phyloP scores from a whole-genome alignment of 495 filamentous ascomycete species.

The Neurospora sp. region DNA sequence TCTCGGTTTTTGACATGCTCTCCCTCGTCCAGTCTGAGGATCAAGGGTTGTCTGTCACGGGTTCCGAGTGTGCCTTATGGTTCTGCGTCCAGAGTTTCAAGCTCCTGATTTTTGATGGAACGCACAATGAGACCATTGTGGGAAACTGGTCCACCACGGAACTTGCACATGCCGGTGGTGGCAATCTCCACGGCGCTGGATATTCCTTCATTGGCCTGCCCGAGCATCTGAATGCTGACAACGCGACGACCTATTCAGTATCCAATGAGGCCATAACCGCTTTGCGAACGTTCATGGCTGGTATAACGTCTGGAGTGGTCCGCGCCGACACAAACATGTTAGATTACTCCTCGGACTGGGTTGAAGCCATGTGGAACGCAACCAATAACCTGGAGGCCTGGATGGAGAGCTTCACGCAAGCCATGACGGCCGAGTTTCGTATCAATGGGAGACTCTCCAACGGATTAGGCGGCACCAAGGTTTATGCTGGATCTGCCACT shows the following conservation, averaged over 20 bases:
- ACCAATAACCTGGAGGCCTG: constrained; percentile 16
- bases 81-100: constrained; percentile 25
- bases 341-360: constrained; percentile 29
- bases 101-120: constrained; percentile 17
- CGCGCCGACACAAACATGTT: constrained; percentile 12
- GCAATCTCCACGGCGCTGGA: constrained; percentile 10
- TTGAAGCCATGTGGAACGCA: constrained; percentile 27
- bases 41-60: constrained; percentile 1
- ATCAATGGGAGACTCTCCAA: constrained; percentile 13
- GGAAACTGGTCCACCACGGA: constrained; percentile 22
- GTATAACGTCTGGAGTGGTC: constrained; percentile 20
- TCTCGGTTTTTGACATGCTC: constrained; percentile 28
- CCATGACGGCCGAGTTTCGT: constrained; percentile 25
- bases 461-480: neutral
- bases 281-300: constrained; percentile 21
- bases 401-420: constrained; percentile 20
- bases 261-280: constrained; percentile 19
- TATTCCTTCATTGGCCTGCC: constrained; percentile 24
- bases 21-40: constrained; percentile 10
- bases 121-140: constrained; percentile 11
- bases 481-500: constrained; percentile 21
- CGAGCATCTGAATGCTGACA: constrained; percentile 13
- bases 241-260: constrained; percentile 17
- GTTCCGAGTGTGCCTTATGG: constrained; percentile 24
- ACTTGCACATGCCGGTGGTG: constrained; percentile 1